These are phyloP conservation scores for Epichloe elymi DNA, from an alignment of 2,329 filamentous ascomycete species.

Conservation along the genomic window DNA sequence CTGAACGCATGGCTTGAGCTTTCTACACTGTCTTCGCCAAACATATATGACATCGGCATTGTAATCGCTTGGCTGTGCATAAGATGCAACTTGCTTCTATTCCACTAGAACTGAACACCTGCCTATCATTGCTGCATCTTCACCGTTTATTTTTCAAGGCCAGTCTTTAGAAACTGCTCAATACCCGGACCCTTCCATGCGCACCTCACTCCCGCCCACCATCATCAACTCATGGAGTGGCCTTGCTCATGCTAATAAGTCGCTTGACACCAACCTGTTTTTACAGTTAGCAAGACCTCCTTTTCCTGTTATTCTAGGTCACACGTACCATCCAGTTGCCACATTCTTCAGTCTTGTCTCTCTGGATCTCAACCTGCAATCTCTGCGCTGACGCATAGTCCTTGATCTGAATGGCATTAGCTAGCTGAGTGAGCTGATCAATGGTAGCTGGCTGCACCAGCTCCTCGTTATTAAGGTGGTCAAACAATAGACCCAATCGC, in stretches of 20 bases:
- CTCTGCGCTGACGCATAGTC: slow-evolving; percentile 55
- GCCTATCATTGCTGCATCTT: not conserved
- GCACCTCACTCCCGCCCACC: too few species aligned
- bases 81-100: not conserved
- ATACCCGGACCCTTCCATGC: not conserved
- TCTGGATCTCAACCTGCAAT: slow-evolving; percentile 63
- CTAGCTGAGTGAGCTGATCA: slow-evolving; percentile 48
- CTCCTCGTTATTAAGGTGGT: slow-evolving; percentile 93
- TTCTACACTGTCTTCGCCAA: too few species aligned
- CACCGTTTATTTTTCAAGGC: not conserved
- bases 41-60: too few species aligned
- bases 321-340: slow-evolving; percentile 75
- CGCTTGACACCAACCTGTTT: slow-evolving; percentile 60
- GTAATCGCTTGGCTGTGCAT: too few species aligned
- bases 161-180: not conserved
- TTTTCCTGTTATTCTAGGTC: not conserved
- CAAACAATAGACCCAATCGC: slow-evolving; percentile 83
- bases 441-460: slow-evolving; percentile 71
- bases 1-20: too few species aligned
- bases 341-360: slow-evolving; percentile 66
- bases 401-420: slow-evolving; percentile 52
- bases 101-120: not conserved
- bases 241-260: slow-evolving; percentile 67
- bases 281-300: slow-evolving; percentile 24
- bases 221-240: slow-evolving; percentile 39